Evolutionary conservation across 306 rosid genomes (phyloP).

Genomic region (Vigna nakashimae): DNA sequence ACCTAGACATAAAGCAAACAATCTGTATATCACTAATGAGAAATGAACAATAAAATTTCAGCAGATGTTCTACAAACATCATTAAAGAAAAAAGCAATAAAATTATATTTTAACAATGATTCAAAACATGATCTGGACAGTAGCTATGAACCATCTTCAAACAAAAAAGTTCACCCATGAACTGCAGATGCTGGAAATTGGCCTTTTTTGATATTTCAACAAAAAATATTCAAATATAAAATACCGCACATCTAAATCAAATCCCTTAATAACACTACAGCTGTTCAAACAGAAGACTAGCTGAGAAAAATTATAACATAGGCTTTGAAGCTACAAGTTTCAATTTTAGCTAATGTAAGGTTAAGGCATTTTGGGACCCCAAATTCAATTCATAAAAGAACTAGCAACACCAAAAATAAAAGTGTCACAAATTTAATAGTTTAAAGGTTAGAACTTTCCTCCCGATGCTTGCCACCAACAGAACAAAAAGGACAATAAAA

Average conservation of each 20-base stretch:
- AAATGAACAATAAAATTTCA: conserved; percentile 30
- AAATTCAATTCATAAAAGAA: conserved; percentile 17
- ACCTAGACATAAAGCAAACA: conserved; percentile 60
- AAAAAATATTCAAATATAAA: conserved; percentile 13
- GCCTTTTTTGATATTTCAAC: conserved; percentile 19
- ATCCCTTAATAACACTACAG: conserved; percentile 23
- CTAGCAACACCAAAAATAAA: conserved; percentile 24
- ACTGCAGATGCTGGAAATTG: conserved; percentile 26
- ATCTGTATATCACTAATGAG: conserved; percentile 28
- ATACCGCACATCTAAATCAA: conserved; percentile 9
- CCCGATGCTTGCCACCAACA: conserved; percentile 32
- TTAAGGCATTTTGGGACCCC: conserved; percentile 24
- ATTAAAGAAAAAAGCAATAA: conserved; percentile 28
- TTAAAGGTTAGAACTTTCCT: conserved; percentile 26
- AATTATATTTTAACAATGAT: conserved; percentile 22
- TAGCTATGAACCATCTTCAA: conserved; percentile 24
- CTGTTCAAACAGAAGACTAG: conserved; percentile 25
- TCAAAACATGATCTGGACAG: neutral
- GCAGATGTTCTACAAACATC: conserved; percentile 27
- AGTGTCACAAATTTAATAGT: conserved; percentile 11
- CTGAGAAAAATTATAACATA: neutral
- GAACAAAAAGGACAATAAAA: conserved; percentile 35
- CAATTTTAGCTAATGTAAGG: neutral
- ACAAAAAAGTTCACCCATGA: neutral
- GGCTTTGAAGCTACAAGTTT: conserved; percentile 22